Evolutionary conservation across 345 rosid species (phyloP), one percentile per base, ranked within the genome.

Genomic region (Eutrema japonicum): DNA sequence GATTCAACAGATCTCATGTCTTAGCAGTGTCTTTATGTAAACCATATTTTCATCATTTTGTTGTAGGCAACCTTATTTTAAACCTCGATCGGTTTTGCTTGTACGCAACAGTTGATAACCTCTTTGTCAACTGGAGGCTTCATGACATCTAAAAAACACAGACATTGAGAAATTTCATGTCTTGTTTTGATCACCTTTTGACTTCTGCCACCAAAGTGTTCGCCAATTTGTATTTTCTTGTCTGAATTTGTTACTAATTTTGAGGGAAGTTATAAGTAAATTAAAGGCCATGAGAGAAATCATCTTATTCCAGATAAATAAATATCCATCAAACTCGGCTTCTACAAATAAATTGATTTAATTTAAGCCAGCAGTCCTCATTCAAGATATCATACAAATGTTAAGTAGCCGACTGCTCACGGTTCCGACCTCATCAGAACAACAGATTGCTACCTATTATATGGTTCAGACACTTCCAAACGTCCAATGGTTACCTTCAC

Each of bases 1-100:
- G 75, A 41, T 46, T 73, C 47, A 64, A 64, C 70, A 22, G 56
- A 43, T 62, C 29, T 64, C 68, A 64, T 45, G 45, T 33, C 40
- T 33, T 30, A 6, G n/a, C 67, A 64, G 16, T 10, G 40, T 64
- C 62, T 52, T 33, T 8, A 53, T 12, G 27, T 10, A 62, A 54
- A 46, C 30, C 33, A 54, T 46, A 4, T 52, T 72, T 16, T 8
- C 35, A 64, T 35, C 49, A 54, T 73, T 46, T 65, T 66, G 50
- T 64, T 72, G 52, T 52, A 33, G 53, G 45, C 65, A 36, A 14
- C 48, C 12, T 27, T 65, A 42, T 43, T 41, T 36, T 64, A 36
- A 53, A 45, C 64, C 38, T 42, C 3, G 7, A 4, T 54, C 52
- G 11, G 13, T 45, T 10, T 68, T 33, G 50, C 48, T 47, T 57